Evolutionary conservation across 108 stramenopile genomes (phyloP).

Genomic region (Pseudonitzschia pungens): DNA sequence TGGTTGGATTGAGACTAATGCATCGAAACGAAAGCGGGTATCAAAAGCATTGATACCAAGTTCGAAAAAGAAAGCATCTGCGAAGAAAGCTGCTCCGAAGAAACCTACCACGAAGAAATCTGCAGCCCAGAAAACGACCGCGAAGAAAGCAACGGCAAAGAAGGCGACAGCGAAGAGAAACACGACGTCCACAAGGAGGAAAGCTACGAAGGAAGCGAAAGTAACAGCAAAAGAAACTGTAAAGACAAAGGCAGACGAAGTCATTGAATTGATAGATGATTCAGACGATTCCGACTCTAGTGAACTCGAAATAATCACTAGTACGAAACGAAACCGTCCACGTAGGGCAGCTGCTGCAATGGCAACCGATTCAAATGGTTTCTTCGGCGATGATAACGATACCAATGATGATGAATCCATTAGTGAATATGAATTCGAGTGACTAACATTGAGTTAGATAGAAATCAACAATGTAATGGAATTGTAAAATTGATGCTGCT

Average conservation of each 20-base stretch:
- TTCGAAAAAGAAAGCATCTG: conserved; percentile 31
- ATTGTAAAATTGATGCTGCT: no score
- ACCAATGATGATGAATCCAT: conserved; percentile 25
- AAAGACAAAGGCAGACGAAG: conserved; percentile 17
- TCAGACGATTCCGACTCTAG: conserved; percentile 30
- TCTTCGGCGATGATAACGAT: conserved; percentile 1
- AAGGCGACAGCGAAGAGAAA: conserved; percentile 18
- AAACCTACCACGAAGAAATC: conserved; percentile 14
- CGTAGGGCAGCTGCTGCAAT: conserved; percentile 3
- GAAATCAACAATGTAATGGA: no score
- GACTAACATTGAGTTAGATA: not conserved
- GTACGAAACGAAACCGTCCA: conserved; percentile 11
- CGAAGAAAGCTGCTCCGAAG: conserved; percentile 22
- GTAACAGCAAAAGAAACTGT: not conserved
- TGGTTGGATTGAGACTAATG: conserved; percentile 30
- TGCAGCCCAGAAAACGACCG: not conserved
- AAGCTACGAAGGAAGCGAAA: not conserved
- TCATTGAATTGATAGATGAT: conserved; percentile 49
- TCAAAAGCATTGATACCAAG: conserved; percentile 3
- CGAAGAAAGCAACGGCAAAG: not conserved
- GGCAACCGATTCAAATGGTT: conserved; percentile 4
- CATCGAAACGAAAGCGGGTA: conserved; percentile 17
- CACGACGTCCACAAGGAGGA: not conserved
- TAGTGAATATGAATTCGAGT: conserved; percentile 37
- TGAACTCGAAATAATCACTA: conserved; percentile 31